phyloP scores from a whole-genome alignment of 1,284 basidiomycete genomes.

The Irpex rosettiformis region DNA sequence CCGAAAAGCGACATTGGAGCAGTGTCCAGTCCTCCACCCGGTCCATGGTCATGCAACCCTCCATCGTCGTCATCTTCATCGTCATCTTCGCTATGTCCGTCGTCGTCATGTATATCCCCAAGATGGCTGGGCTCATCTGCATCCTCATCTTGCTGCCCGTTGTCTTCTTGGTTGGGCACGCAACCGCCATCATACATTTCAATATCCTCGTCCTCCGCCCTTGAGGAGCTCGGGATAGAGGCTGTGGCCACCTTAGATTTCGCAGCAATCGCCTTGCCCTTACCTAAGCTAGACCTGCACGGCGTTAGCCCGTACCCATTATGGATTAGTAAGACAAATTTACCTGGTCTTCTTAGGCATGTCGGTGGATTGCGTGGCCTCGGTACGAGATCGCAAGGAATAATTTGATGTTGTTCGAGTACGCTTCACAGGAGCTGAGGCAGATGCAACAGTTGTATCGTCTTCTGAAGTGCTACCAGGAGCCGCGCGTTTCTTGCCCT shows the following conservation, averaged over 20 bases:
- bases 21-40: constrained; percentile 59
- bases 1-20: constrained; percentile 81
- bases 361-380: constrained; percentile 39
- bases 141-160: constrained; percentile 37
- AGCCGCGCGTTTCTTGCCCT: constrained; percentile 82
- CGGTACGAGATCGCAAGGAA: constrained; percentile 61
- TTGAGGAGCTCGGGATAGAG: constrained; percentile 49
- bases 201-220: constrained; percentile 64
- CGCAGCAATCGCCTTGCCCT: constrained; percentile 57
- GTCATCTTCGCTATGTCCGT: constrained; percentile 40
- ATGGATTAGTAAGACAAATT: constrained; percentile 18
- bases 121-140: constrained; percentile 49
- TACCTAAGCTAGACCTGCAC: constrained; percentile 42
- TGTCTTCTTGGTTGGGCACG: constrained; percentile 47
- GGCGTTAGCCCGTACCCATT: constrained; percentile 7
- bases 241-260: constrained; percentile 59
- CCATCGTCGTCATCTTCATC: constrained; percentile 40
- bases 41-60: constrained; percentile 30
- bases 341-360: constrained; percentile 78
- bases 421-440: constrained; percentile 51
- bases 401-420: constrained; percentile 48
- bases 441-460: constrained; percentile 42
- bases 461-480: constrained; percentile 65
- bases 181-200: constrained; percentile 72
- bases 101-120: constrained; percentile 34